These are phyloP conservation scores for Populus davidiana DNA, from an alignment of 345 rosid species.

Conservation along the genomic window DNA sequence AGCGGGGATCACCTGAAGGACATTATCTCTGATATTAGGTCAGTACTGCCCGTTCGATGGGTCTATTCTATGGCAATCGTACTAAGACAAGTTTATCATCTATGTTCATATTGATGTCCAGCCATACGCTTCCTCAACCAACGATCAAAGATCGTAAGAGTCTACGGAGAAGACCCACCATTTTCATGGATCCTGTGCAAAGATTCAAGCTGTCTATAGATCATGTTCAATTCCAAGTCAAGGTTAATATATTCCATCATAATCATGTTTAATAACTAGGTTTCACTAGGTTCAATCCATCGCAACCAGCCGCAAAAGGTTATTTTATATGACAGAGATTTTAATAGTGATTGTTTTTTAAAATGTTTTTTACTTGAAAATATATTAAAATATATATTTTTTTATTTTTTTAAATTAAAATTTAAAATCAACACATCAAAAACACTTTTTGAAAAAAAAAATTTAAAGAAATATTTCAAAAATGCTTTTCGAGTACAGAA, in stretches of 20 bases:
- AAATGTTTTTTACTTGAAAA: no score
- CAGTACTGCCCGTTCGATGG: neutral
- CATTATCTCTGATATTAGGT: neutral
- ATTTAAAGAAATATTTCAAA: no score
- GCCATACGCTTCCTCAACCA: neutral
- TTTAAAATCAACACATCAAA: no score
- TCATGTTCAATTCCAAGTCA: neutral
- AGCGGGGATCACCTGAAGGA: neutral
- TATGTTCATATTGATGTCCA: neutral
- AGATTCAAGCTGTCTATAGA: neutral
- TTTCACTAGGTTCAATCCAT: constrained; percentile 6
- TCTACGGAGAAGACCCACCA: neutral
- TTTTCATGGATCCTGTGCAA: neutral
- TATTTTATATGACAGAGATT: neutral
- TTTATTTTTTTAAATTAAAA: no score
- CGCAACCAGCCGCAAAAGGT: neutral
- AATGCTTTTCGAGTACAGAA: no score
- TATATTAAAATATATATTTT: no score
- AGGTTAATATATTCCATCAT: neutral
- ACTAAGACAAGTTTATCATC: constrained; percentile 1
- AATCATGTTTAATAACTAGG: neutral
- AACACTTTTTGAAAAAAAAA: no score
- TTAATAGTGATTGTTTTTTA: fast-evolving
- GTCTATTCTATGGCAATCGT: neutral
- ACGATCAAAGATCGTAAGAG: neutral